These are phyloP conservation scores for Hypsizygus marmoreus DNA, from an alignment of 768 basidiomycete species.

Conservation along the genomic window DNA sequence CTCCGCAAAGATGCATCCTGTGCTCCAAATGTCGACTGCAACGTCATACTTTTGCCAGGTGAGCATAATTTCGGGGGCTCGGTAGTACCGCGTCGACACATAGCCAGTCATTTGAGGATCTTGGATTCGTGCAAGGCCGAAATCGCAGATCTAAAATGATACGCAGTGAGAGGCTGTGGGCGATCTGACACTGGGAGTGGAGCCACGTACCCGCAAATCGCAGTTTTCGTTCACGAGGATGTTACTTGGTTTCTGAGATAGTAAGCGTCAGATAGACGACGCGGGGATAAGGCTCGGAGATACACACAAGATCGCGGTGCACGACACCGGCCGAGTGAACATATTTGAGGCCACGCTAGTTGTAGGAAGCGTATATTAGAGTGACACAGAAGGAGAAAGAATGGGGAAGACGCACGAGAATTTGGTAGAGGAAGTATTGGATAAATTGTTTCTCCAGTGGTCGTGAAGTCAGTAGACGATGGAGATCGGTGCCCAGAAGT, in stretches of 20 bases:
- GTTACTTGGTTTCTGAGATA: slow-evolving; percentile 90
- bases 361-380: slow-evolving; percentile 2
- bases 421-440: slow-evolving; percentile 99
- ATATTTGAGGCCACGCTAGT: slow-evolving; percentile 95
- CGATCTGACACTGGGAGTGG: neutral
- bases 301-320: slow-evolving; percentile 87
- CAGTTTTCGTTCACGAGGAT: slow-evolving; percentile 99
- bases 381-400: slow-evolving; percentile 1
- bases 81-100: slow-evolving; percentile 98
- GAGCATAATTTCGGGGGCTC: slow-evolving; percentile 99
- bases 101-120: slow-evolving; percentile 99
- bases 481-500: slow-evolving; percentile 95
- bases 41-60: slow-evolving; percentile 99
- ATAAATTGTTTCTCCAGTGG: slow-evolving; percentile 99
- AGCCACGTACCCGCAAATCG: slow-evolving; percentile 81
- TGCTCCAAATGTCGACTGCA: slow-evolving; percentile 99
- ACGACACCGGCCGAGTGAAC: slow-evolving; percentile 99
- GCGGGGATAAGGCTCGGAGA: neutral
- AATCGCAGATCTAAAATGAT: slow-evolving; percentile 85
- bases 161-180: slow-evolving; percentile 12
- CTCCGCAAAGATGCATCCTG: slow-evolving; percentile 99
- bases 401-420: slow-evolving; percentile 62
- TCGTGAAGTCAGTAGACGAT: slow-evolving; percentile 92
- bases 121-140: slow-evolving; percentile 96
- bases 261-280: slow-evolving; percentile 4